Evolutionary conservation across 768 basidiomycete genomes (phyloP), one percentile per base, ranked within the genome.

Genomic region (Gelatoporia subvermispora): DNA sequence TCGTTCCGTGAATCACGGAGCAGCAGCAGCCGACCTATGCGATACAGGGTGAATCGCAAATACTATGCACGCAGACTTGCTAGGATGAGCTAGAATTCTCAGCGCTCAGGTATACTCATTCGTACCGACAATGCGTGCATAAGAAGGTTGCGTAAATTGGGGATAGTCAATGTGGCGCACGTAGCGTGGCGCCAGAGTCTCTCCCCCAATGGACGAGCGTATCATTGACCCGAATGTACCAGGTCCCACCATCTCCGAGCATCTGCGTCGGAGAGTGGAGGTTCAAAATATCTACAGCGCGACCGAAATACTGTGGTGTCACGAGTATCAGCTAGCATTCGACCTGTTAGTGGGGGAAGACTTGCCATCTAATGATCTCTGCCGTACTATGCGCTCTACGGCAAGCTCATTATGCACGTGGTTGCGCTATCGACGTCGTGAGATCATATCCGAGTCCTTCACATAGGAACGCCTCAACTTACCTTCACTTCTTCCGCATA

Each of bases 241-340:
- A 63, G 56, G 34, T 81, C 72, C 82, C 81, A 84, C 68, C 78
- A 72, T 60, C 71, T 69, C 35, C 72, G 74, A 4, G 76, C 74
- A 52, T 86, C 83, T 35, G 56, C 66, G 58, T 86, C 83, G 15
- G 76, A 71, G 48, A 63, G 37, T 44, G 88, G 83, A 7, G 87
- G 86, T 43, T 74, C 69, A 64, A 90, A 93, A 63, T 85, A 90
- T 61, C 77, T 79, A 69, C 89, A 93, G 43, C 88, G 83, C 39
- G 85, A 76, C 50, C 75, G 75, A 63, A 93, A 92, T 25, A 85
- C 89, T 93, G 64, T 45, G 39, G 44, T 21, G 15, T 13, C 13
- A 17, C 16, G 5, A 22, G 38, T 11, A 8, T n/a, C 11, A 8
- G 10, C 13, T 28, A 20, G 11, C 13, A 13, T 24, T 35, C n/a